A percentile compares a stretch with the other conserved stretches of the same genome.
Evolutionary conservation across 257 asterid genomes (phyloP).

Genomic region (Solanum pinnatisectum): DNA sequence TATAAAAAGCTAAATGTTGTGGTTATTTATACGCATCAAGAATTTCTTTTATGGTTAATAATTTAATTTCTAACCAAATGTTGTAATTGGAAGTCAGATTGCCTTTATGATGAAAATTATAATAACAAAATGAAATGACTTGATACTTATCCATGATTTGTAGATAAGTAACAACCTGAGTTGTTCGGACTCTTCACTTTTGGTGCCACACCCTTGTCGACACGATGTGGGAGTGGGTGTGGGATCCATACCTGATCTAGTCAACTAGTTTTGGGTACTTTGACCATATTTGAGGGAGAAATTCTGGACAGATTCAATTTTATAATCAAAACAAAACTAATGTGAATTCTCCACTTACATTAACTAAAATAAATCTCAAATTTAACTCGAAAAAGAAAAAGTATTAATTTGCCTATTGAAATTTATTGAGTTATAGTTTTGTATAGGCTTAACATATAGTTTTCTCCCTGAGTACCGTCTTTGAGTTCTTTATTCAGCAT

Average conservation of each 20-base stretch:
- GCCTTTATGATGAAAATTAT: background rate
- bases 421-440: background rate
- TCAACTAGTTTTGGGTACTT: background rate
- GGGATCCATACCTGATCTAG: background rate
- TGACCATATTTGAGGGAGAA: background rate
- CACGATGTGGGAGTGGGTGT: background rate
- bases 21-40: background rate
- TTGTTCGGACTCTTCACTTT: background rate
- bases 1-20: background rate
- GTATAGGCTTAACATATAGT: background rate
- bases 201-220: background rate
- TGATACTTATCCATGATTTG: rapidly evolving
- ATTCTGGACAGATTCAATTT: background rate
- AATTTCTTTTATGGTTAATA: background rate
- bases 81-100: background rate
- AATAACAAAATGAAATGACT: background rate
- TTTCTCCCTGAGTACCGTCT: background rate
- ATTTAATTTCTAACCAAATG: background rate
- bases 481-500: background rate
- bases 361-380: background rate
- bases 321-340: background rate
- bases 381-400: background rate
- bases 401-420: background rate
- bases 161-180: background rate
- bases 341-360: background rate